Evolutionary conservation across 2,329 filamentous ascomycete genomes (phyloP).

Genomic region (Fonsecaea multimorphosa): DNA sequence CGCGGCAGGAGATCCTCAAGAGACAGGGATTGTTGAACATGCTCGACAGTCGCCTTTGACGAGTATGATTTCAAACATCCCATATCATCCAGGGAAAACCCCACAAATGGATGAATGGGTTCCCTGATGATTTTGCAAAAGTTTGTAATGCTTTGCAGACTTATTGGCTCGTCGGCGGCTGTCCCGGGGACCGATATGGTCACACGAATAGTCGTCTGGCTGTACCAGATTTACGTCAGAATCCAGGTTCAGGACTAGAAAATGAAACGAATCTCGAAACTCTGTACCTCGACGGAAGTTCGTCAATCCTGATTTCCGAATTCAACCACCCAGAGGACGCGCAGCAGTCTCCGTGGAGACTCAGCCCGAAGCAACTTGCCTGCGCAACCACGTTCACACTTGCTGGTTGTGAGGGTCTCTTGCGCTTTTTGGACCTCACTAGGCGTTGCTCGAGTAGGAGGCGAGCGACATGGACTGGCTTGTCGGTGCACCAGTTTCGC

Average conservation of each 20-base stretch:
- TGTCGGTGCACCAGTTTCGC: not conserved
- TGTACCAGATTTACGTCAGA: not conserved
- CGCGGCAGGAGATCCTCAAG: not conserved
- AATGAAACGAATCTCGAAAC: not conserved
- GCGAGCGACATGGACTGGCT: not conserved
- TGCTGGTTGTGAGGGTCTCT: not conserved
- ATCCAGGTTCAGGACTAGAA: not conserved
- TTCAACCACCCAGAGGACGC: not conserved
- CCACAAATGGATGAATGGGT: not conserved
- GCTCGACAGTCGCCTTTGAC: not conserved
- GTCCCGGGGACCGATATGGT: not conserved
- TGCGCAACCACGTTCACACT: not conserved
- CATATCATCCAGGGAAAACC: not conserved
- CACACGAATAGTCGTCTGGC: not conserved
- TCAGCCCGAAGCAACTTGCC: not conserved
- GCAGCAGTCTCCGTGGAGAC: not conserved
- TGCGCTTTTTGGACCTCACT: not conserved
- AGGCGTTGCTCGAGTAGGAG: not conserved
- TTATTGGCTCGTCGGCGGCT: not conserved
- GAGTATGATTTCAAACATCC: not conserved
- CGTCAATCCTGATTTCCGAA: not conserved
- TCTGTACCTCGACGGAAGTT: not conserved
- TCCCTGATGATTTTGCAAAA: not conserved
- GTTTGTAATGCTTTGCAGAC: not conserved
- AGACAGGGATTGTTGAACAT: not conserved